Evolutionary conservation across 2,329 filamentous ascomycete genomes (phyloP), one percentile per base, ranked within the genome.

Genomic region (Westerdykella ornata): DNA sequence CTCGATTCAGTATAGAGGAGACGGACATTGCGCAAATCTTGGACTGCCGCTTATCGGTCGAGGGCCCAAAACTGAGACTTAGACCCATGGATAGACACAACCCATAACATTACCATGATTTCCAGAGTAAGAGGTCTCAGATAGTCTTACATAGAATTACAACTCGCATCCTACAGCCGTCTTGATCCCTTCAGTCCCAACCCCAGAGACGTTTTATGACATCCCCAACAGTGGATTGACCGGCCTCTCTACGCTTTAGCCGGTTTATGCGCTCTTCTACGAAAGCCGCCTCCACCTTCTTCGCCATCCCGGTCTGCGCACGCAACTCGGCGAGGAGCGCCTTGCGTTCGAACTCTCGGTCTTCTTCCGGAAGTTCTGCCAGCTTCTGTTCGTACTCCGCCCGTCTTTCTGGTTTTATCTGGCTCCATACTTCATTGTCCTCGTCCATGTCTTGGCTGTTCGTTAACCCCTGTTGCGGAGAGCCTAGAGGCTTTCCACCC

Each of bases 121-220:
- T 26, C 7, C 22, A 26, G 22, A 26, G 22, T 26, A 26, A 26
- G 12, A 26, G 22, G 7, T 26, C 22, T 26, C 22, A 9, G 22
- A 26, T 26, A 26, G 22, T 26, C 22, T 26, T 26, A 26, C 22
- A 26, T 26, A 26, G 22, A 26, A 26, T 7, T 26, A 26, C 22
- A 26, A 26, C 22, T 26, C 22, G 7, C 3, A 26, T 26, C 22
- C 22, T 3, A 22, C 9, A 33, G 31, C 9, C 17, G 9, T 15
- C 17, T 33, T 15, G 7, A 26, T 30, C 29, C 17, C 13, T 20
- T 59, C 46, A 59, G 31, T 46, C 54, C 63, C 63, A 65, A 2
- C 63, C 63, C 62, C 63, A 66, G 41, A 53, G 51, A 8, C 49
- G 54, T 41, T 67, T 67, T 17, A 67, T 62, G 3, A 49, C 61